Conservation (phyloP, 2,329 filamentous ascomycete species). For the Aurifilum marmelostoma region DNA sequence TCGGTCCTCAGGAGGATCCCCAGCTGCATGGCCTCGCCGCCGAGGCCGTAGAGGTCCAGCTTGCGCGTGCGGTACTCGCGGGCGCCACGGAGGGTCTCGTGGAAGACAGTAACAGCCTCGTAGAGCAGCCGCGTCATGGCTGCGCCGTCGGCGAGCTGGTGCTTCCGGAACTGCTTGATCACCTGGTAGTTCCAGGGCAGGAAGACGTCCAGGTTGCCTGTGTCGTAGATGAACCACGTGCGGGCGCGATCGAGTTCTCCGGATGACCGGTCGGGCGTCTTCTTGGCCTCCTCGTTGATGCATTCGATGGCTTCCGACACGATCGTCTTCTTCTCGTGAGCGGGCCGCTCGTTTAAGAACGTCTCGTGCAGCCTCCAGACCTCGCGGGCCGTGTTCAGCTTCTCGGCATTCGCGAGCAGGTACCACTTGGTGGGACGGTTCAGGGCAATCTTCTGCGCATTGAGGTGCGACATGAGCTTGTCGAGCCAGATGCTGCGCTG, state of each 20-base stretch:
- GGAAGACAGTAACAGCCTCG: slow-evolving; percentile 69
- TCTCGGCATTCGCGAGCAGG: slow-evolving; percentile 88
- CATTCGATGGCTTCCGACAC: slow-evolving; percentile 75
- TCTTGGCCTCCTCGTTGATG: slow-evolving; percentile 77
- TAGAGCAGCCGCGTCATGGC: slow-evolving; percentile 60
- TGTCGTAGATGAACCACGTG: slow-evolving; percentile 83
- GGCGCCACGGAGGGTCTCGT: slow-evolving; percentile 70
- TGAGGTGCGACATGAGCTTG: slow-evolving; percentile 73
- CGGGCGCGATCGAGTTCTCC: slow-evolving; percentile 79
- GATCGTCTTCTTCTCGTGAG: slow-evolving; percentile 68
- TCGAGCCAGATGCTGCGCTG: slow-evolving; percentile 73
- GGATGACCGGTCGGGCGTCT: slow-evolving; percentile 62
- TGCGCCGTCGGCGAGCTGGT: slow-evolving; percentile 58
- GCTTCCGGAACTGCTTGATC: slow-evolving; percentile 72
- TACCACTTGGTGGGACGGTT: slow-evolving; percentile 74
- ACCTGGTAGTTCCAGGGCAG: slow-evolving; percentile 79
- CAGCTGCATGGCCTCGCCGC: slow-evolving; percentile 65
- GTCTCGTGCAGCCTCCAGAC: slow-evolving; percentile 83
- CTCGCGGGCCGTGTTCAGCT: slow-evolving; percentile 75
- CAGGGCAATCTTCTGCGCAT: slow-evolving; percentile 66
- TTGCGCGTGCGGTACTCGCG: slow-evolving; percentile 75
- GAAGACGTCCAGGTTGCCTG: slow-evolving; percentile 72
- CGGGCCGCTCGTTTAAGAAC: slow-evolving; percentile 62
- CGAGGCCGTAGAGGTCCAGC: slow-evolving; percentile 72
- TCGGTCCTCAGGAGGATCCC: slow-evolving; percentile 58